Conservation (phyloP, 1,284 basidiomycete species). For the Wolfiporia cocos region DNA sequence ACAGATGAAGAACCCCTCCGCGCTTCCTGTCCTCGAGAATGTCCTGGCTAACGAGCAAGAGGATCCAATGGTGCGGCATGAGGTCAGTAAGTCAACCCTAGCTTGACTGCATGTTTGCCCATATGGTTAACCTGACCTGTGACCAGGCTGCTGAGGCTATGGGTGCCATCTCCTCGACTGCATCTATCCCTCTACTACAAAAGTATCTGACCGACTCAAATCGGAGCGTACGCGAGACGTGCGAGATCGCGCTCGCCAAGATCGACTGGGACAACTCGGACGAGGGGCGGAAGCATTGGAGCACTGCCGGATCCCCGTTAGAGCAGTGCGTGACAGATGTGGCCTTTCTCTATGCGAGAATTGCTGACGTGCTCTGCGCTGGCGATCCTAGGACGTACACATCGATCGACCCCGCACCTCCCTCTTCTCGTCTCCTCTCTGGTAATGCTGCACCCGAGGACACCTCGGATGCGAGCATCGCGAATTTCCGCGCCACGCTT, state of each 20-base stretch:
- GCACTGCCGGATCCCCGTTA: slow-evolving; percentile 26
- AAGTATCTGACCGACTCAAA: slow-evolving; percentile 74
- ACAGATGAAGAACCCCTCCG: slow-evolving; percentile 75
- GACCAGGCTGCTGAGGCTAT: slow-evolving; percentile 92
- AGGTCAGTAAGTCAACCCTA: slow-evolving; percentile 55
- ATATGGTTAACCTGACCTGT: background rate
- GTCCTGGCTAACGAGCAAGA: slow-evolving; percentile 70
- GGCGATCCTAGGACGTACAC: slow-evolving; percentile 77
- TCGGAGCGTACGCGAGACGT: slow-evolving; percentile 90
- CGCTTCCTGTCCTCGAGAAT: slow-evolving; percentile 74
- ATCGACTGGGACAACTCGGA: slow-evolving; percentile 90
- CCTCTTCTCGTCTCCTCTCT: slow-evolving; percentile 55
- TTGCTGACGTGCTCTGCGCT: background rate
- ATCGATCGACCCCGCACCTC: slow-evolving; percentile 94
- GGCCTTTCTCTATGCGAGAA: background rate
- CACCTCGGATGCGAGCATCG: slow-evolving; percentile 41
- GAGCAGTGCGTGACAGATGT: slow-evolving; percentile 22
- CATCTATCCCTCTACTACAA: slow-evolving; percentile 67
- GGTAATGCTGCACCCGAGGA: slow-evolving; percentile 45
- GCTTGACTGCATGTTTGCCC: no score
- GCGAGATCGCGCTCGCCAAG: slow-evolving; percentile 94
- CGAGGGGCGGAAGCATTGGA: slow-evolving; percentile 49
- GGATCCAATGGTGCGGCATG: slow-evolving; percentile 98
- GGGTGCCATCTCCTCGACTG: slow-evolving; percentile 81
- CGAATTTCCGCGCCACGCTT: slow-evolving; percentile 57